Base-by-base conservation (phyloP, 306 rosid species). In the Albizia julibrissin region DNA sequence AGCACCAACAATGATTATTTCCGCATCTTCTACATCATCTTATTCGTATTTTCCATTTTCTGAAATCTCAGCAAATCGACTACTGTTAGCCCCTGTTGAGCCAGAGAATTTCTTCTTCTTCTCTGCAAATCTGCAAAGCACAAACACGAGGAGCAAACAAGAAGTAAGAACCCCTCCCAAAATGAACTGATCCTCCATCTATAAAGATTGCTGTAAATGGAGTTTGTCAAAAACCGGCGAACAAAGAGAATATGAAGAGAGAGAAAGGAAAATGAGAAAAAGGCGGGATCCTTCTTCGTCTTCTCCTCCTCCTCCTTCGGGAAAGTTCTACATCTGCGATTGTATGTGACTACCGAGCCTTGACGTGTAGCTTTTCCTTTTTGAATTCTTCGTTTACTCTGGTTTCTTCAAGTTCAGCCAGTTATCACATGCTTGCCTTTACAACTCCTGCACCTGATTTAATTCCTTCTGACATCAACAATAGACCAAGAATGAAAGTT, bases 1-100 rank as follows among this genome's bases (percentile, higher is more conserved):
- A 26, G 98, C 98, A 49, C 98, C 97, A 6, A 94, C 97, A 70
- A 92, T 83, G 84, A 94, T 82, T 54, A 94, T 85, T 43, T 92
- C 97, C 0, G 85, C 37, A 0, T 56, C 26, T 27, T 50, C 83
- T 1, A 15, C 75, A 34, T 80, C 71, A 34, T 80, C 80, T 19
- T 74, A 70, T 37, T 34, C 52, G 9, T n/a, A 79, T 50, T 29
- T 68, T 44, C 83, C 84, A 82, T 83, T 84, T 78, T 78, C 67
- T 69, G 80, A 65, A 11, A 43, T 27, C 74, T 62, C 64, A 3
- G 31, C 70, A 47, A 44, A 78, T 37, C 76, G 81, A 84, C 65
- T 65, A 10, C 34, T 78, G 9, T 76, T 67, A 34, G 64, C 73
- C 33, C 40, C 81, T 64, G 24, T 79, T 49, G 85, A 72, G 71